Evolutionary conservation across 2,329 filamentous ascomycete species (phyloP).

Genomic region (Fusarium sp.): DNA sequence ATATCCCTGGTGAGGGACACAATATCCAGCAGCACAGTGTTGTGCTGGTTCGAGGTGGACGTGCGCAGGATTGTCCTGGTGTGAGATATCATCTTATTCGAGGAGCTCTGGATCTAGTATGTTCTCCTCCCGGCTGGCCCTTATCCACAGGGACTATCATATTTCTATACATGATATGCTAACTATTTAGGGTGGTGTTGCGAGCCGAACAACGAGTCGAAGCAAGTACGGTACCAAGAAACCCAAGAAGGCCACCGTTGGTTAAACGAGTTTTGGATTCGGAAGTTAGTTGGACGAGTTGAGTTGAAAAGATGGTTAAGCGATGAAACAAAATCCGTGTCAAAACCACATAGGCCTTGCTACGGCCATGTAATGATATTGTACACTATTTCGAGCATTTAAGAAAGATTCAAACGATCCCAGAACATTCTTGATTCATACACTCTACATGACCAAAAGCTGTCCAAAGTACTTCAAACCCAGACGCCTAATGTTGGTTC

Average conservation of each 20-base stretch:
- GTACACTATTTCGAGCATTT: slow-evolving; percentile 40
- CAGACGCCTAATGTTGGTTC: slow-evolving; percentile 43
- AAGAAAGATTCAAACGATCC: slow-evolving; percentile 32
- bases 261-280: slow-evolving; percentile 44
- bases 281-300: neutral
- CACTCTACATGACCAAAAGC: slow-evolving; percentile 44
- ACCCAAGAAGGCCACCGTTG: slow-evolving; percentile 81
- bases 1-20: slow-evolving; percentile 97
- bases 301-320: neutral
- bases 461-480: slow-evolving; percentile 45
- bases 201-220: slow-evolving; percentile 82
- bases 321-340: slow-evolving; percentile 9
- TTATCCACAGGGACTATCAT: too few relatives aligned
- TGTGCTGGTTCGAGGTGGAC: slow-evolving; percentile 91
- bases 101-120: slow-evolving; percentile 91
- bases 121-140: slow-evolving; percentile 48
- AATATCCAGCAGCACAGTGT: slow-evolving; percentile 99
- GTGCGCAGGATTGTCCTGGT: slow-evolving; percentile 97
- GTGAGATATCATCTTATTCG: slow-evolving; percentile 95
- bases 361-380: slow-evolving; percentile 42
- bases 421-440: slow-evolving; percentile 41
- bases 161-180: slow-evolving; percentile 1
- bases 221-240: slow-evolving; percentile 99
- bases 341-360: slow-evolving; percentile 27
- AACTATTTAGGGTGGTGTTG: slow-evolving; percentile 82